Evolutionary conservation across 768 basidiomycete genomes (phyloP).

Genomic region (Leccinum disarticulatum): DNA sequence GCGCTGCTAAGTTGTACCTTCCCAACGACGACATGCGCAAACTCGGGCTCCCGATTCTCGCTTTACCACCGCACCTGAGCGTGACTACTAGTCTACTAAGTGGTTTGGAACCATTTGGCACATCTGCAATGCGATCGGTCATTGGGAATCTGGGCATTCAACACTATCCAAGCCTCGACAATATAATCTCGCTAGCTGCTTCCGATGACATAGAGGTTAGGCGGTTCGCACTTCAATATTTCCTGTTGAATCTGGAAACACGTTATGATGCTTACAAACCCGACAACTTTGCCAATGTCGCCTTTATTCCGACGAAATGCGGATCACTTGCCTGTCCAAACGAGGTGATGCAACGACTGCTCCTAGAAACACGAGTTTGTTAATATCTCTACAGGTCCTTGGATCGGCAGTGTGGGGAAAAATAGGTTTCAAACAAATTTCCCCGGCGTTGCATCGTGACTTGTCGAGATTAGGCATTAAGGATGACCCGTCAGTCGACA

Average conservation of each 20-base stretch:
- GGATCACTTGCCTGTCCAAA: slow-evolving; percentile 5
- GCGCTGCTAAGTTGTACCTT: slow-evolving; percentile 66
- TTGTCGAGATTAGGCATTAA: slow-evolving; percentile 13
- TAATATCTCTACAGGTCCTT: slow-evolving; percentile 13
- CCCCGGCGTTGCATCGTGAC: slow-evolving; percentile 1
- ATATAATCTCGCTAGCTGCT: slow-evolving; percentile 8
- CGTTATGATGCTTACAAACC: slow-evolving; percentile 14
- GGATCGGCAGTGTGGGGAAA: slow-evolving; percentile 5
- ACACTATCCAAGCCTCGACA: slow-evolving; percentile 1
- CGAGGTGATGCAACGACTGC: slow-evolving; percentile 7
- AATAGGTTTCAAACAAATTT: slow-evolving; percentile 9
- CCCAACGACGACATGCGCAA: slow-evolving; percentile 65
- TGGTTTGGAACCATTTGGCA: not conserved
- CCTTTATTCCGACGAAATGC: slow-evolving; percentile 16
- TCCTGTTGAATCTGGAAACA: slow-evolving; percentile 11
- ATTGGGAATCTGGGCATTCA: slow-evolving; percentile 6
- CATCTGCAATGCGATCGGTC: not conserved
- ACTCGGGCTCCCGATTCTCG: slow-evolving; percentile 77
- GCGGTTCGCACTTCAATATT: slow-evolving; percentile 7
- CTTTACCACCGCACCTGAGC: slow-evolving; percentile 2
- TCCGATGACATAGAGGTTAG: slow-evolving; percentile 1
- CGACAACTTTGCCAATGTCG: slow-evolving; percentile 5
- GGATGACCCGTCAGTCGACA: slow-evolving; percentile 5
- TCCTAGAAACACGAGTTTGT: not conserved
- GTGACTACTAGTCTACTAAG: not conserved